Percentiles rank a stretch among this genome's conserved stretches.
phyloP scores from a whole-genome alignment of 768 basidiomycete genomes.

The Hypsizygus marmoreus region DNA sequence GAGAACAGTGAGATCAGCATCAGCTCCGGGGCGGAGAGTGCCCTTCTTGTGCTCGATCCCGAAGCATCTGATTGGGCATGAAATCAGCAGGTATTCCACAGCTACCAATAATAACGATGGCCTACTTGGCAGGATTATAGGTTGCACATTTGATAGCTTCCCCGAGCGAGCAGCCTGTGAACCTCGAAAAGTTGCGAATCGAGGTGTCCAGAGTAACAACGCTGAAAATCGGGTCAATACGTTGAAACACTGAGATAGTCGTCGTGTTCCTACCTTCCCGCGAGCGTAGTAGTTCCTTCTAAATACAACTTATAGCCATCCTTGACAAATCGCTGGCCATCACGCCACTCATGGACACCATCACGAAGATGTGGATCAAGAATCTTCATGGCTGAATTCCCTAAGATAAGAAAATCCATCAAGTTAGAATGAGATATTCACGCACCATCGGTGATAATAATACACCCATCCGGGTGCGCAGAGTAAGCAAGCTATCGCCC shows the following conservation, averaged over 20 bases:
- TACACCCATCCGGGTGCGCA: slow-evolving; percentile 80
- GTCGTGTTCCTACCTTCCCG: slow-evolving; percentile 85
- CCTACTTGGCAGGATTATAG: slow-evolving; percentile 78
- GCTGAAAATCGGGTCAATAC: slow-evolving; percentile 34
- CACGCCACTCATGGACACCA: slow-evolving; percentile 87
- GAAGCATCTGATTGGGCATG: slow-evolving; percentile 54
- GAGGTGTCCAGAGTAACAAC: slow-evolving; percentile 84
- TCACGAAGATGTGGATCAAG: slow-evolving; percentile 84
- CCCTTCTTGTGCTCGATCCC: slow-evolving; percentile 82
- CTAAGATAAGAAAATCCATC: background rate
- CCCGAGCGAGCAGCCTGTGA: slow-evolving; percentile 81
- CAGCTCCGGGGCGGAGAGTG: slow-evolving; percentile 76
- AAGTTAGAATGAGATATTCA: background rate
- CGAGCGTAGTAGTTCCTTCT: slow-evolving; percentile 85
- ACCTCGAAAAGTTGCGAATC: slow-evolving; percentile 81
- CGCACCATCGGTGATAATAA: slow-evolving; percentile 88
- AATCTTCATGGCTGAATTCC: slow-evolving; percentile 70
- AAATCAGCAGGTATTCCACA: background rate
- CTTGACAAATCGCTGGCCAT: slow-evolving; percentile 78
- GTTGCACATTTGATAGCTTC: slow-evolving; percentile 88
- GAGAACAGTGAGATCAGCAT: slow-evolving; percentile 83
- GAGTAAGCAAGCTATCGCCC: slow-evolving; percentile 72
- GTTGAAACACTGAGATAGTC: too few relatives aligned
- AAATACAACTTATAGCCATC: slow-evolving; percentile 79
- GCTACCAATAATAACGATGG: slow-evolving; percentile 2